phyloP scores from a whole-genome alignment of 768 basidiomycete genomes.

The Amanita rimosa region DNA sequence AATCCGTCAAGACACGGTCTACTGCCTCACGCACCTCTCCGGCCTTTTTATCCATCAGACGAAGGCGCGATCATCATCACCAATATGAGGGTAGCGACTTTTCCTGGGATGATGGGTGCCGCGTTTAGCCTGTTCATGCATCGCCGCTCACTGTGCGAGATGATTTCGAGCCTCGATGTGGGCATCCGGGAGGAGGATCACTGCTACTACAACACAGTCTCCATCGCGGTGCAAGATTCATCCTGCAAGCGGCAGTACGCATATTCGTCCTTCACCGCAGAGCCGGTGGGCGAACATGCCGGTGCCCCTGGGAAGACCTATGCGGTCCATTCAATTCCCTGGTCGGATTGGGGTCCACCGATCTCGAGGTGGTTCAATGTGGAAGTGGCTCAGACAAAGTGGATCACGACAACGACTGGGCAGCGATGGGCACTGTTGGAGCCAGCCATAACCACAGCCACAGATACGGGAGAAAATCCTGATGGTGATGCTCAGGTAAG shows the following conservation, averaged over 20 bases:
- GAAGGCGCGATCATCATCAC: slow-evolving; percentile 23
- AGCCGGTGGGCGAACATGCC: too few relatives aligned
- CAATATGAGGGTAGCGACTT: slow-evolving; percentile 16
- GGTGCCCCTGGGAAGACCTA: not conserved
- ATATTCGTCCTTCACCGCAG: not conserved
- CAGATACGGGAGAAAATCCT: slow-evolving; percentile 7
- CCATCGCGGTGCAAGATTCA: not conserved
- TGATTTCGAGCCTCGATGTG: slow-evolving; percentile 3
- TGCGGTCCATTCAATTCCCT: slow-evolving; percentile 12
- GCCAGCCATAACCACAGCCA: not conserved
- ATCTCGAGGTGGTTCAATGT: slow-evolving; percentile 22
- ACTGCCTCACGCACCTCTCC: slow-evolving; percentile 6
- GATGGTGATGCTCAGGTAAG: not conserved
- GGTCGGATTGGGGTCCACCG: slow-evolving; percentile 21
- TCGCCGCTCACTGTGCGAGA: slow-evolving; percentile 17
- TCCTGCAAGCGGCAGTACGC: not conserved
- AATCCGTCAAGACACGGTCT: slow-evolving; percentile 19
- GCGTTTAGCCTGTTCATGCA: slow-evolving; percentile 25
- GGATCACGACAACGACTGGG: slow-evolving; percentile 27
- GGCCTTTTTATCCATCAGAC: slow-evolving; percentile 15
- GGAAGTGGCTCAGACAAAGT: slow-evolving; percentile 18
- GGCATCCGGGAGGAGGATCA: not conserved
- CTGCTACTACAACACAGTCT: not conserved
- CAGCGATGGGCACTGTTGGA: slow-evolving; percentile 19
- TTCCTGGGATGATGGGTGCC: slow-evolving; percentile 1